Percentiles rank a stretch among this genome's conserved stretches.
These are phyloP conservation scores for Ascochyta clinopodiicola DNA, from an alignment of 2,329 filamentous ascomycete genomes.

Conservation along the genomic window DNA sequence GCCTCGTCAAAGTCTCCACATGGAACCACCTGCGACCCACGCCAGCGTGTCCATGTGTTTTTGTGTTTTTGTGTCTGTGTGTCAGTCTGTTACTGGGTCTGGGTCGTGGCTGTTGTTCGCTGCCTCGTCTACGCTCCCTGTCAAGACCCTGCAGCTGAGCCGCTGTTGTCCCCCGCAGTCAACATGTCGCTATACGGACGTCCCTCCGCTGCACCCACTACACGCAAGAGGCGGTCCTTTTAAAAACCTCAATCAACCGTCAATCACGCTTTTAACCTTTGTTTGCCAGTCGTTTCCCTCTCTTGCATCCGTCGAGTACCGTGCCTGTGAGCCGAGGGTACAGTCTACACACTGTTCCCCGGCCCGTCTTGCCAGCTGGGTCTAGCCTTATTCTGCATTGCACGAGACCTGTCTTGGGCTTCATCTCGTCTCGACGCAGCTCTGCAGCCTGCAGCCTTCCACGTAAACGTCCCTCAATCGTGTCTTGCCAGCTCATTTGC, in stretches of 20 bases:
- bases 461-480: slow-evolving; percentile 24
- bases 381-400: slow-evolving; percentile 39
- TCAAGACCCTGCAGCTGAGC: slow-evolving; percentile 30
- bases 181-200: slow-evolving; percentile 19
- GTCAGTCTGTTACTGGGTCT: neutral
- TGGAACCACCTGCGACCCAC: slow-evolving; percentile 13
- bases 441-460: slow-evolving; percentile 29
- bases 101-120: slow-evolving; percentile 4
- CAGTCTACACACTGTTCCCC: slow-evolving; percentile 10
- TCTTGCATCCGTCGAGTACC: slow-evolving; percentile 10
- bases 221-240: slow-evolving; percentile 11
- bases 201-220: slow-evolving; percentile 20
- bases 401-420: slow-evolving; percentile 41
- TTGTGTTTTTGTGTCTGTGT: neutral
- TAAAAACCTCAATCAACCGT: slow-evolving; percentile 22
- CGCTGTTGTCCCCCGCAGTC: slow-evolving; percentile 26
- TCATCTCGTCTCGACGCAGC: slow-evolving; percentile 28
- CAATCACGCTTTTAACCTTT: slow-evolving; percentile 26
- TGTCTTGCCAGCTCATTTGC: slow-evolving; percentile 29
- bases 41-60: neutral
- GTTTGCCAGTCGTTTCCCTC: neutral
- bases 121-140: slow-evolving; percentile 17
- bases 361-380: slow-evolving; percentile 35
- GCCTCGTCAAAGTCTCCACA: neutral
- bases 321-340: neutral